These are phyloP conservation scores for Microbotryomycetes sp. DNA, from an alignment of 1,284 basidiomycete genomes.

Conservation along the genomic window DNA sequence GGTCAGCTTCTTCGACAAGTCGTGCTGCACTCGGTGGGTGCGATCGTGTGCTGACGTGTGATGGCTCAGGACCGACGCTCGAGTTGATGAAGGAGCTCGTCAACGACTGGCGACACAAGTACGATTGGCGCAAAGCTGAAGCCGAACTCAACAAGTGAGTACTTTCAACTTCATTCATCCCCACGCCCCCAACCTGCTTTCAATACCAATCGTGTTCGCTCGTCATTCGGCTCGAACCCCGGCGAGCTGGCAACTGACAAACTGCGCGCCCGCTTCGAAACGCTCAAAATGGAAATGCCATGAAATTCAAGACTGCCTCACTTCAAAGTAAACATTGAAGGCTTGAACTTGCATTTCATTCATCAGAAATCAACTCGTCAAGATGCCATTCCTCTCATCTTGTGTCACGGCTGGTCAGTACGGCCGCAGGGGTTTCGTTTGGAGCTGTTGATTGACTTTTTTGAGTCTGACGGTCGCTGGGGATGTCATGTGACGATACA, in stretches of 20 bases:
- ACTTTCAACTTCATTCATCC: background rate
- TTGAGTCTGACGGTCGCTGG: background rate
- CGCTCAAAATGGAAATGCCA: background rate
- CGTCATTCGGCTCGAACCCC: too few relatives aligned
- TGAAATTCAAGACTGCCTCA: constrained; percentile 8
- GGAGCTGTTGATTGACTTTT: background rate
- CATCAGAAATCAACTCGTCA: constrained; percentile 17
- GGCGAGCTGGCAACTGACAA: too few relatives aligned
- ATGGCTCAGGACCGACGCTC: constrained; percentile 10
- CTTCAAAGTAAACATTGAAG: constrained; percentile 26
- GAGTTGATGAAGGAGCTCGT: constrained; percentile 22
- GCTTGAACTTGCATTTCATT: constrained; percentile 28
- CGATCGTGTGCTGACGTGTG: background rate
- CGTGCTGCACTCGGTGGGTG: background rate
- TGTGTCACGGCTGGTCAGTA: constrained; percentile 33
- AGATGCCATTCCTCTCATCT: constrained; percentile 28
- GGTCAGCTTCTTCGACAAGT: background rate
- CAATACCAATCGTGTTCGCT: too few relatives aligned
- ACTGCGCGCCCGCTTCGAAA: too few relatives aligned
- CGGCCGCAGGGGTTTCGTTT: background rate
- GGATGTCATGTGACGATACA: background rate
- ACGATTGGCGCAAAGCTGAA: constrained; percentile 6
- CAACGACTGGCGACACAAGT: constrained; percentile 3
- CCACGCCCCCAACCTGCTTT: background rate
- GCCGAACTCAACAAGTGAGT: constrained; percentile 15